Evolutionary conservation across 1,284 basidiomycete genomes (phyloP).

Genomic region (Ganoderma lucidum): DNA sequence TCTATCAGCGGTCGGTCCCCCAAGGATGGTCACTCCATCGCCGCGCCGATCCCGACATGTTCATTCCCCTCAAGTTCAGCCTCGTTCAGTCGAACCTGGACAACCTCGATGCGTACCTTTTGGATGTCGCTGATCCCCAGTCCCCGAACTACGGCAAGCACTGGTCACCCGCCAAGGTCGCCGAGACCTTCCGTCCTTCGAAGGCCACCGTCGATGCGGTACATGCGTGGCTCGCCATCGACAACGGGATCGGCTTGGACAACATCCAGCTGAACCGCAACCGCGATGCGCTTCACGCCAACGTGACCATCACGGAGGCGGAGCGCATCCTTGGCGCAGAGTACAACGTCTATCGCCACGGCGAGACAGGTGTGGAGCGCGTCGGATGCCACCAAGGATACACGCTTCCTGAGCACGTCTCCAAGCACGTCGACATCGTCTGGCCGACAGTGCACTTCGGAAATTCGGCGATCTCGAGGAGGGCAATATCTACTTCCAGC

Average conservation of each 20-base stretch:
- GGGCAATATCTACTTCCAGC: background rate
- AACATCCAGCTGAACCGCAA: slow-evolving; percentile 44
- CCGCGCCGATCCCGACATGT: slow-evolving; percentile 13
- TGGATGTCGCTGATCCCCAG: slow-evolving; percentile 53
- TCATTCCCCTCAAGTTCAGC: slow-evolving; percentile 39
- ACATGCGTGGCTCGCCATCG: slow-evolving; percentile 27
- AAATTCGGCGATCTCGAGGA: slow-evolving; percentile 8
- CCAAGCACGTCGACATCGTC: slow-evolving; percentile 37
- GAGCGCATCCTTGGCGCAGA: slow-evolving; percentile 52
- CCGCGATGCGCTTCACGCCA: slow-evolving; percentile 51
- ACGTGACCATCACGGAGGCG: slow-evolving; percentile 52
- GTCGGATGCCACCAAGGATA: slow-evolving; percentile 41
- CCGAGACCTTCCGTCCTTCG: slow-evolving; percentile 50
- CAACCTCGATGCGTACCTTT: slow-evolving; percentile 48
- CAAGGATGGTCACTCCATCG: slow-evolving; percentile 17
- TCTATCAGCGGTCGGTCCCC: slow-evolving; percentile 11
- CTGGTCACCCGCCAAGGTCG: slow-evolving; percentile 48
- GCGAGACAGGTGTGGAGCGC: slow-evolving; percentile 40
- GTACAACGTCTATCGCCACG: slow-evolving; percentile 55
- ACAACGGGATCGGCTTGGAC: slow-evolving; percentile 41
- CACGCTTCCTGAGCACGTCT: slow-evolving; percentile 35
- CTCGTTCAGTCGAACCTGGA: slow-evolving; percentile 53
- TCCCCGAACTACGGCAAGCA: slow-evolving; percentile 51
- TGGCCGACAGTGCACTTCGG: slow-evolving; percentile 36
- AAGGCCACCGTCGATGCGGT: slow-evolving; percentile 51